Percentiles rank a stretch among this genome's conserved stretches.
phyloP scores from a whole-genome alignment of 306 rosid genomes.

The Quillaja saponaria region DNA sequence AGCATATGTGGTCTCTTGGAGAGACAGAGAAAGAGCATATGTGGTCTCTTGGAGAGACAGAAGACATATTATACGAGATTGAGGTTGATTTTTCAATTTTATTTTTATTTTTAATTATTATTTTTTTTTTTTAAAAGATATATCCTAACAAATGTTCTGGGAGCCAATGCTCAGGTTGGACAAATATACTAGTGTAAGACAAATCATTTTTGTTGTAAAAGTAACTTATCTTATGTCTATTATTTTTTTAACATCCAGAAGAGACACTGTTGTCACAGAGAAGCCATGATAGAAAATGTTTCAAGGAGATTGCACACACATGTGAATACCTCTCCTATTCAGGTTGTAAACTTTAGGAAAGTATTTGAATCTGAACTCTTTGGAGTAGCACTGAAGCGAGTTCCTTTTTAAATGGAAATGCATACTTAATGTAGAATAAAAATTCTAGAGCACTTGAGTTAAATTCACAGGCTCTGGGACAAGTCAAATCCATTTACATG shows the following conservation, averaged over 20 bases:
- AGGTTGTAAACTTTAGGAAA: slow-evolving; percentile 59
- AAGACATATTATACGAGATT: too few relatives aligned
- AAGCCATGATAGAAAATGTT: slow-evolving; percentile 57
- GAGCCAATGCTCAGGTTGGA: slow-evolving; percentile 77
- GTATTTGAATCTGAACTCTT: slow-evolving; percentile 73
- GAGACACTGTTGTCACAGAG: slow-evolving; percentile 62
- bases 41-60: too few relatives aligned
- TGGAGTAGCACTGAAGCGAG: slow-evolving; percentile 67
- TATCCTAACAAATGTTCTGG: slow-evolving; percentile 67
- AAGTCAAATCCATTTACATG: slow-evolving; percentile 59
- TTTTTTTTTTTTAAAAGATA: slow-evolving; percentile 54
- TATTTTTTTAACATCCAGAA: slow-evolving; percentile 49
- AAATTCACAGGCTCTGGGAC: slow-evolving; percentile 67
- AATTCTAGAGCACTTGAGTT: too few relatives aligned
- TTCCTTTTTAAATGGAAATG: background rate
- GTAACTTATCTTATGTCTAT: background rate
- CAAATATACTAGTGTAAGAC: background rate
- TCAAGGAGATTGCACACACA: slow-evolving; percentile 41
- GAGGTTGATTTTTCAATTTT: too few relatives aligned
- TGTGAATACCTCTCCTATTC: slow-evolving; percentile 43
- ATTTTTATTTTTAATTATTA: too few relatives aligned
- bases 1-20: too few relatives aligned
- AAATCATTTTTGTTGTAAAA: background rate
- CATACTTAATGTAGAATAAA: too few relatives aligned
- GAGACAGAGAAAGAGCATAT: too few relatives aligned